Conservation (phyloP, 1,284 basidiomycete genomes). For the Cerioporus squamosus region DNA sequence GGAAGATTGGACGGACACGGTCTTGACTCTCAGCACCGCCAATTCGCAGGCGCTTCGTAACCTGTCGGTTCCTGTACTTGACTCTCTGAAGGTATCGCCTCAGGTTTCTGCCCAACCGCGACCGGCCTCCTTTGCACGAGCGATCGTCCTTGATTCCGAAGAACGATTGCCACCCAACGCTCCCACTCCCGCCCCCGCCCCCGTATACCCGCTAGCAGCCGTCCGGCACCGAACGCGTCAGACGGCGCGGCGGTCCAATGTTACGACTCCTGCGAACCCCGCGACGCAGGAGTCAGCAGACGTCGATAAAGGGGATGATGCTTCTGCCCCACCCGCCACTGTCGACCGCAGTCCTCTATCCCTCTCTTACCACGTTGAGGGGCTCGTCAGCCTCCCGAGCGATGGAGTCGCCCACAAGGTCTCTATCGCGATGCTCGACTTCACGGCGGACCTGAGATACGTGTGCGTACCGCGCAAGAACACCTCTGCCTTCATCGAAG, state of each 20-base stretch:
- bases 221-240: no score
- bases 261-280: no score
- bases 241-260: no score
- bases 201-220: no score
- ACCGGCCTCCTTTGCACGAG: no score
- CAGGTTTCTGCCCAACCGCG: neutral
- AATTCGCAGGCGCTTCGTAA: constrained; percentile 6
- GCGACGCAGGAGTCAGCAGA: neutral
- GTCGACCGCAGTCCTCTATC: constrained; percentile 43
- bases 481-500: constrained; percentile 47
- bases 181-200: no score
- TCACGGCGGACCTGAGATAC: constrained; percentile 50
- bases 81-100: neutral
- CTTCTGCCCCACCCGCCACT: neutral
- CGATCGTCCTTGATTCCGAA: no score
- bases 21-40: constrained; percentile 13
- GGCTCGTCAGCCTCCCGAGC: constrained; percentile 51
- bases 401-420: constrained; percentile 60
- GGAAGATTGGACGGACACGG: constrained; percentile 58
- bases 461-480: constrained; percentile 52
- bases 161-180: no score
- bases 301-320: neutral
- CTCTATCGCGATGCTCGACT: constrained; percentile 50
- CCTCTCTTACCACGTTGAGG: constrained; percentile 53
- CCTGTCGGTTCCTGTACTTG: constrained; percentile 7